Conservation (phyloP, 768 basidiomycete genomes). For the Lepiota subincarnata region DNA sequence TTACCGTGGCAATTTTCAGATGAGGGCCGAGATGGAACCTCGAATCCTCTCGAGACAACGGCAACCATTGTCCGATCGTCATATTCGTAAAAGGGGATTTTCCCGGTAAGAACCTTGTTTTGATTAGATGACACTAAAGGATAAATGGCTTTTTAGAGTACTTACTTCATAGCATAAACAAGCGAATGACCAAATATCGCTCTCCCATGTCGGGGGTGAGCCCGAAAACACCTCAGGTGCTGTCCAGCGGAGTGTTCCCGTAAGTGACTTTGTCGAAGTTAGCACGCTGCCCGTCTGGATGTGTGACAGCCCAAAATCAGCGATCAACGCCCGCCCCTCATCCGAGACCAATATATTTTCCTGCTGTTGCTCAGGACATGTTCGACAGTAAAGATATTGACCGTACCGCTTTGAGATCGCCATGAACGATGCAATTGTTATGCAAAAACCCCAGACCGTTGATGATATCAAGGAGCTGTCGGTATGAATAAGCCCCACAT, state of each 20-base stretch:
- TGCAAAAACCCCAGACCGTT: neutral
- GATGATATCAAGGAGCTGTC: neutral
- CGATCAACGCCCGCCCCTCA: neutral
- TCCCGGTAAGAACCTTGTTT: neutral
- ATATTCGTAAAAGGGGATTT: neutral
- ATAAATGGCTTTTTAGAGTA: neutral
- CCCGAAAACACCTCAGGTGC: neutral
- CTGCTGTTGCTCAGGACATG: neutral
- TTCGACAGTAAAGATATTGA: neutral
- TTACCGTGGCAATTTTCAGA: too few species aligned
- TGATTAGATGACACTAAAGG: neutral
- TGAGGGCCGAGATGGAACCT: too few species aligned
- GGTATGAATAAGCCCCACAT: neutral
- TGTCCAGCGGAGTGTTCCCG: neutral
- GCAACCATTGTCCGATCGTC: neutral
- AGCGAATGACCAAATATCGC: neutral
- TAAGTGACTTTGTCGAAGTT: neutral
- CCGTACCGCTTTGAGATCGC: slow-evolving; percentile 7
- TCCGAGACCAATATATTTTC: neutral
- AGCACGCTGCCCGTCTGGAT: neutral
- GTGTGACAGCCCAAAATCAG: neutral
- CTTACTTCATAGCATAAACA: neutral
- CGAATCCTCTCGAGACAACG: neutral
- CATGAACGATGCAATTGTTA: neutral
- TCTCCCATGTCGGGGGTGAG: neutral